Percentiles rank a stretch among this genome's conserved stretches.
Evolutionary conservation across 768 basidiomycete species (phyloP).

Genomic region (Hortiboletus campestris): DNA sequence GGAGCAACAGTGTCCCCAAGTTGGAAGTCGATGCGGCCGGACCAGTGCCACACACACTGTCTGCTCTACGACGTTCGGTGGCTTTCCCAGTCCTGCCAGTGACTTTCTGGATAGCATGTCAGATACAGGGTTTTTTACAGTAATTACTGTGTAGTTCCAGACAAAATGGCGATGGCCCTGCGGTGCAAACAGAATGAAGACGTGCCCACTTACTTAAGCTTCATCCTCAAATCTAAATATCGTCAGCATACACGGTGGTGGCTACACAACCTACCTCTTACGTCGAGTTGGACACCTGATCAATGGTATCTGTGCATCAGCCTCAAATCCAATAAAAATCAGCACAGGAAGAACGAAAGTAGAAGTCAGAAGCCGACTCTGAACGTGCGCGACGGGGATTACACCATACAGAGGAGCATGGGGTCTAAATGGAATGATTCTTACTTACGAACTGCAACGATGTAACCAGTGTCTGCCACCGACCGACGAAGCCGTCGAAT

Average conservation of each 20-base stretch:
- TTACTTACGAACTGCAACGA: too few species aligned
- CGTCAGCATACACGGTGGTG: too few species aligned
- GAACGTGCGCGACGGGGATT: too few species aligned
- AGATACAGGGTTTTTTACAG: neutral
- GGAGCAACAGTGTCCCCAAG: neutral
- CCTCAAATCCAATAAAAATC: neutral
- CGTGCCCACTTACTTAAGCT: neutral
- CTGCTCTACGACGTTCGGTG: neutral
- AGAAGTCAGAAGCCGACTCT: too few species aligned
- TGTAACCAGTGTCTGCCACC: neutral
- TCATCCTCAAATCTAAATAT: too few species aligned
- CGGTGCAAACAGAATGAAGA: neutral
- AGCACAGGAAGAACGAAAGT: too few species aligned
- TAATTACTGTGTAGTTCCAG: neutral
- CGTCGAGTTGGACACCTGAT: neutral
- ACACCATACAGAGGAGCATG: too few species aligned
- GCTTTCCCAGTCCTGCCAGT: neutral
- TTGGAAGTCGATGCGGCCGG: neutral
- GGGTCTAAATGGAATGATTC: too few species aligned
- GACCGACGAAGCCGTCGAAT: conserved; percentile 33
- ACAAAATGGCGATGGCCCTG: neutral
- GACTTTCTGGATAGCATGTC: neutral
- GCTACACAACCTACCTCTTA: neutral
- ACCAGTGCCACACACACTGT: neutral
- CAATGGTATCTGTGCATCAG: neutral